Conservation (phyloP, 495 filamentous ascomycete genomes). For the Clavariopsis aquatica region DNA sequence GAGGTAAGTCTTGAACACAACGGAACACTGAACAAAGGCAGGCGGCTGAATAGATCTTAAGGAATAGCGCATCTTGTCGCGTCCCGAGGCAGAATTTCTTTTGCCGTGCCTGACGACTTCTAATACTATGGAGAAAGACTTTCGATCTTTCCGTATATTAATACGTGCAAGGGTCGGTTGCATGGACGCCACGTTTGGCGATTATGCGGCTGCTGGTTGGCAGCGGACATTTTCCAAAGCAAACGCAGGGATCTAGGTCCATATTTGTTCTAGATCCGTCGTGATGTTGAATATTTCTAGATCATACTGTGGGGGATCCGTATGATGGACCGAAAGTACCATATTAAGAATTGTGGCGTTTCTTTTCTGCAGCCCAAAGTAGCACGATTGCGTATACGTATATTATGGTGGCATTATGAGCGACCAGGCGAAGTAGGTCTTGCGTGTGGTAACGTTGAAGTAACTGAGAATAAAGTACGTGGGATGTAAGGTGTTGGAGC, state of each 20-base stretch:
- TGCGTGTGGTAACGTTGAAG: constrained; percentile 16
- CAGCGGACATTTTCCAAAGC: constrained; percentile 12
- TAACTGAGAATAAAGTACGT: constrained; percentile 7
- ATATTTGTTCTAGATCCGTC: constrained; percentile 5
- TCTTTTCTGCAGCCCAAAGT: neutral
- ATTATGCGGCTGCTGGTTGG: constrained; percentile 4
- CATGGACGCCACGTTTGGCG: constrained; percentile 27
- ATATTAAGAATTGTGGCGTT: neutral
- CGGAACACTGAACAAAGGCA: neutral
- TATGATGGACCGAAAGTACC: neutral
- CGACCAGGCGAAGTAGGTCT: neutral
- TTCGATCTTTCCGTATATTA: constrained; percentile 4
- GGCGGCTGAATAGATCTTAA: constrained; percentile 17
- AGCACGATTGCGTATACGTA: neutral
- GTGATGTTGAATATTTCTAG: constrained; percentile 9
- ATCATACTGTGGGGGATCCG: neutral
- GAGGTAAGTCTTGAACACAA: neutral
- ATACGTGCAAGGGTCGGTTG: constrained; percentile 10
- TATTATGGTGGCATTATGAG: constrained; percentile 8
- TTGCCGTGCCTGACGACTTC: constrained; percentile 13
- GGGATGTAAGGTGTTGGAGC: neutral
- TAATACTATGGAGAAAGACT: constrained; percentile 3
- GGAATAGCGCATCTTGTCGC: neutral
- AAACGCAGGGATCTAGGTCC: constrained; percentile 12
- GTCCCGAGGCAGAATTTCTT: neutral